phyloP scores from a whole-genome alignment of 768 basidiomycete species.

The Lenzites betulinus region DNA sequence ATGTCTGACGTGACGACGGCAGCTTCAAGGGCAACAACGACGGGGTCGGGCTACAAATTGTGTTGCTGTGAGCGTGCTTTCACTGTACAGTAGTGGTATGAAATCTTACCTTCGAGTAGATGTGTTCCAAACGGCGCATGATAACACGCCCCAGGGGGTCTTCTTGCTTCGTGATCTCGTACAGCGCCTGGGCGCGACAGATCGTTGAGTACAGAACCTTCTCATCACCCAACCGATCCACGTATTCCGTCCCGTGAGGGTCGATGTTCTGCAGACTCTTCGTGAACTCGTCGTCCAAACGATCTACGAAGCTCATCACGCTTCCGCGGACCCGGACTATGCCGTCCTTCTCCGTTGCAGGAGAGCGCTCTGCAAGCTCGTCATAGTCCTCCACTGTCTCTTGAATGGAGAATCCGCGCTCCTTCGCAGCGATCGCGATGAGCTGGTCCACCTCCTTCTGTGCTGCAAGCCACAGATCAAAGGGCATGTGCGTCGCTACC shows the following conservation, averaged over 20 bases:
- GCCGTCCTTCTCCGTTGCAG: slow-evolving; percentile 67
- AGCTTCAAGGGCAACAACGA: slow-evolving; percentile 87
- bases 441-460: slow-evolving; percentile 89
- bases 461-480: slow-evolving; percentile 87
- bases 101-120: slow-evolving; percentile 87
- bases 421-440: slow-evolving; percentile 71
- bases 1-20: slow-evolving; percentile 58
- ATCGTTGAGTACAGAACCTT: slow-evolving; percentile 92
- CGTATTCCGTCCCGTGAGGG: slow-evolving; percentile 98
- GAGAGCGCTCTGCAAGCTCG: slow-evolving; percentile 80
- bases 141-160: slow-evolving; percentile 87
- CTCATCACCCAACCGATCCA: slow-evolving; percentile 95
- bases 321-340: slow-evolving; percentile 90
- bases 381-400: slow-evolving; percentile 90
- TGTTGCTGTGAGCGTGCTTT: background rate
- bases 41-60: slow-evolving; percentile 77
- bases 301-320: slow-evolving; percentile 94
- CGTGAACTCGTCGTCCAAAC: slow-evolving; percentile 97
- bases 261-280: slow-evolving; percentile 97
- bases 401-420: slow-evolving; percentile 81
- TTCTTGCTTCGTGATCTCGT: slow-evolving; percentile 74
- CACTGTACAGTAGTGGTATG: background rate
- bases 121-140: slow-evolving; percentile 95
- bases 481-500: slow-evolving; percentile 83
- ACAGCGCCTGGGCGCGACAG: slow-evolving; percentile 88